Evolutionary conservation across 108 stramenopile genomes (phyloP).

Genomic region (Schizochytrium sp.): DNA sequence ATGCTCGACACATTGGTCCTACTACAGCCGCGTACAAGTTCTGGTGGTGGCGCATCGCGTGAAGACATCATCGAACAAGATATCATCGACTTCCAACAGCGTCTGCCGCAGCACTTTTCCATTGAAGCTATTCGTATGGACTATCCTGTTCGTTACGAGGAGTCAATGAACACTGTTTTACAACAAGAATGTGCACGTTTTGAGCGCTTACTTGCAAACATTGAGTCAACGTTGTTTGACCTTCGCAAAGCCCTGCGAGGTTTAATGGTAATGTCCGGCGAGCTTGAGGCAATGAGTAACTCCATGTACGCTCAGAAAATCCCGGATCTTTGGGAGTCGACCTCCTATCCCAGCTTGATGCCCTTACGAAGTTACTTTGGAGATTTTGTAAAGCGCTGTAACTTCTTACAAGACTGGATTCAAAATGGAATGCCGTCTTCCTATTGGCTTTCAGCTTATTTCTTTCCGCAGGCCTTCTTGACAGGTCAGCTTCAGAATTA

Average conservation of each 20-base stretch:
- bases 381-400: slow-evolving; percentile 70
- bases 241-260: slow-evolving; percentile 75
- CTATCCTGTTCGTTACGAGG: slow-evolving; percentile 77
- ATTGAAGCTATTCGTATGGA: slow-evolving; percentile 64
- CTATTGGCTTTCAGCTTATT: slow-evolving; percentile 79
- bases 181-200: slow-evolving; percentile 78
- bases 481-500: slow-evolving; percentile 78
- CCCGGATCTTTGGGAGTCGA: slow-evolving; percentile 72
- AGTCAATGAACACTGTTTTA: slow-evolving; percentile 80
- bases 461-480: slow-evolving; percentile 78
- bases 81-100: slow-evolving; percentile 47
- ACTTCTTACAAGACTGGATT: slow-evolving; percentile 71
- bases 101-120: slow-evolving; percentile 48
- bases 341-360: slow-evolving; percentile 76
- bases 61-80: slow-evolving; percentile 49
- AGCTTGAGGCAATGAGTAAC: slow-evolving; percentile 73
- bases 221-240: slow-evolving; percentile 69
- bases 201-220: slow-evolving; percentile 72
- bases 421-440: slow-evolving; percentile 68
- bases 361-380: slow-evolving; percentile 72
- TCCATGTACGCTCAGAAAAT: slow-evolving; percentile 70
- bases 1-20: slow-evolving; percentile 76
- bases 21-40: slow-evolving; percentile 70
- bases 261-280: slow-evolving; percentile 78
- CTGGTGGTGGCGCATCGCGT: slow-evolving; percentile 65